Percentiles rank a stretch among this genome's conserved stretches.
phyloP scores from a whole-genome alignment of 176 grass and related monocot species.

The Aechmea fasciata region DNA sequence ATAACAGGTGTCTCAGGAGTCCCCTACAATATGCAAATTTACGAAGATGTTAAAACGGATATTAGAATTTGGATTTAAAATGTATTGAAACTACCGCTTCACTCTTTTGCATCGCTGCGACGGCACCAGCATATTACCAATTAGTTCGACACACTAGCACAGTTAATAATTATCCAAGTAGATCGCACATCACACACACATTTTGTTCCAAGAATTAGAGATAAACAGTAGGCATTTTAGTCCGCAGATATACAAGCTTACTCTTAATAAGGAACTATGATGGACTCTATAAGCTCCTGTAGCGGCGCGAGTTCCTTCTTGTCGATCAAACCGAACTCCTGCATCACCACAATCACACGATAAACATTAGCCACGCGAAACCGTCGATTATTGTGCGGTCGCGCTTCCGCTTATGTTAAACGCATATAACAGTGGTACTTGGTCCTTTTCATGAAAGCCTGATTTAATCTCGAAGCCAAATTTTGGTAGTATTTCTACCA shows the following conservation, averaged over 20 bases:
- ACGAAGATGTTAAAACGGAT: no score
- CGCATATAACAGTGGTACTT: no score
- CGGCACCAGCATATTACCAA: no score
- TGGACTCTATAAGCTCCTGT: slow-evolving; percentile 91
- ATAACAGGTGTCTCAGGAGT: no score
- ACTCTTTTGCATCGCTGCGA: no score
- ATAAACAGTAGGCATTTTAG: background rate
- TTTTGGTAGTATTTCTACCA: no score
- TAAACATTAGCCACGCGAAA: background rate
- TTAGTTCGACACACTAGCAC: background rate
- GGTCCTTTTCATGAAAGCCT: no score
- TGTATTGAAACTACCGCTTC: no score
- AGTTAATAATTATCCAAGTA: background rate
- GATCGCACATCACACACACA: background rate
- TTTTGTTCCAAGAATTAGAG: background rate
- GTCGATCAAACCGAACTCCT: slow-evolving; percentile 95
- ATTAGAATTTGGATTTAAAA: no score
- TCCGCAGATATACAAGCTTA: background rate
- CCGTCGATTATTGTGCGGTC: background rate
- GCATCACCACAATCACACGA: slow-evolving; percentile 12
- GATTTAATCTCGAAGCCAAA: no score
- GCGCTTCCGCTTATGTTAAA: no score
- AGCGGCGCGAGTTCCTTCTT: slow-evolving; percentile 93
- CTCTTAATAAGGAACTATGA: slow-evolving; percentile 82
- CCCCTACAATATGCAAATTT: no score